Conservation (phyloP, 306 rosid genomes). For the Quillaja saponaria region DNA sequence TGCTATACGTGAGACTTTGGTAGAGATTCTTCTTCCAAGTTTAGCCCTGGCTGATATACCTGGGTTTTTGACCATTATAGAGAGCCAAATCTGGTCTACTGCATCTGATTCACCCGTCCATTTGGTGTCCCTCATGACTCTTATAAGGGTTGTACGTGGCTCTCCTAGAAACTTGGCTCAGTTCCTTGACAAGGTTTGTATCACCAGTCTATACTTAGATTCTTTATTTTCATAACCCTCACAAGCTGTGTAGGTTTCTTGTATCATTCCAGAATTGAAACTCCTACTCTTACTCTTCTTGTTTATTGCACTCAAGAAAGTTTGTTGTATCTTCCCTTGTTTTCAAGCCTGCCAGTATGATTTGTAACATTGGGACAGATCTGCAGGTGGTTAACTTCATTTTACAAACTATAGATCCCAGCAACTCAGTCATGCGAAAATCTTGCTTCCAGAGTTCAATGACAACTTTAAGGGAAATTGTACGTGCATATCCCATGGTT, state of each 20-base stretch:
- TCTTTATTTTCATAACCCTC: too few species aligned
- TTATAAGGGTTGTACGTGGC: constrained; percentile 79
- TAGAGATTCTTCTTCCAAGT: constrained; percentile 92
- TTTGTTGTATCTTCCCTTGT: too few species aligned
- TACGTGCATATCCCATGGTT: constrained; percentile 85
- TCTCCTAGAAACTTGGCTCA: constrained; percentile 83
- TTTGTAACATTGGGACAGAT: constrained; percentile 56
- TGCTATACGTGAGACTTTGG: constrained; percentile 71
- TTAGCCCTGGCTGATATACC: constrained; percentile 84
- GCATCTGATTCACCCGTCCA: constrained; percentile 97
- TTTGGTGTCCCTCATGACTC: constrained; percentile 80
- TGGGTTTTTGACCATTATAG: constrained; percentile 71
- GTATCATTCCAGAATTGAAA: too few species aligned
- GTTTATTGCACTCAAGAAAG: too few species aligned
- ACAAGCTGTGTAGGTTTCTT: too few species aligned
- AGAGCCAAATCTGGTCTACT: constrained; percentile 97
- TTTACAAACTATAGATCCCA: constrained; percentile 88
- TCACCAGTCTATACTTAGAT: constrained; percentile 26
- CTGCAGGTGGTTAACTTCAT: constrained; percentile 88
- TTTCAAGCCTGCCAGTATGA: constrained; percentile 36
- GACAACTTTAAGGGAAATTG: constrained; percentile 85
- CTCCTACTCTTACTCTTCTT: too few species aligned
- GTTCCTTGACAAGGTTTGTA: constrained; percentile 89
- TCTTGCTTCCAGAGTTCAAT: constrained; percentile 85
- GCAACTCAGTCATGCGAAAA: constrained; percentile 94